Evolutionary conservation across 1,284 basidiomycete species (phyloP), one percentile per base, ranked within the genome.

Genomic region (Ganoderma boninense): DNA sequence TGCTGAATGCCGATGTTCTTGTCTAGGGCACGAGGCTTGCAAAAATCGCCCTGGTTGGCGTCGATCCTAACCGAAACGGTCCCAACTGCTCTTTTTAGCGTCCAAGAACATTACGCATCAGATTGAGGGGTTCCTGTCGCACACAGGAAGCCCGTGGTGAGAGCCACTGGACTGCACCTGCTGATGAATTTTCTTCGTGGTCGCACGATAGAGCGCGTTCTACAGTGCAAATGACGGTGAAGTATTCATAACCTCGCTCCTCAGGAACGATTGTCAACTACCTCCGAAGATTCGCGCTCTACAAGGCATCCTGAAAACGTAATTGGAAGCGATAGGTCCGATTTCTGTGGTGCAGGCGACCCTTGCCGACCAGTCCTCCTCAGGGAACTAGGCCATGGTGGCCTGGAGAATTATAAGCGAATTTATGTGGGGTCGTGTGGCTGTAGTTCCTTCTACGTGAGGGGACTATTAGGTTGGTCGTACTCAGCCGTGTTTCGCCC

Each of bases 21-120:
- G 56, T 68, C 56, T 69, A 68, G 60, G 29, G 68, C 66, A 65
- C 63, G 46, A 10, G 26, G 29, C 61, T 52, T 65, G 40, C 29
- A 5, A 35, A n/a, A 69, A 68, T 16, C 42, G 54, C 6, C 29
- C n/a, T 38, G 43, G 38, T 11, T 29, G 40, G 59, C 38, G 66
- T 69, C 60, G 66, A 68, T 66, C 18, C n/a, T 23, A 56, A 26
- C 62, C 32, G 32, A 46, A 40, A 56, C 16, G n/a, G n/a, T 16
- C 11, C 59, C 32, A 32, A 32, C 42, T 13, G 26, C 18, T 11
- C 54, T 63, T 68, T 62, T 42, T n/a, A 60, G 67, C 54, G 46
- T 64, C 40, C 46, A 59, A 56, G 29, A 52, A 59, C 32, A 35
- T 60, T 35, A 18, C 14, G 4, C 32, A 57, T 35, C 54, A 35